Evolutionary conservation across 1,139 yeast genomes (phyloP).

Genomic region (Blastobotrys aristatus): DNA sequence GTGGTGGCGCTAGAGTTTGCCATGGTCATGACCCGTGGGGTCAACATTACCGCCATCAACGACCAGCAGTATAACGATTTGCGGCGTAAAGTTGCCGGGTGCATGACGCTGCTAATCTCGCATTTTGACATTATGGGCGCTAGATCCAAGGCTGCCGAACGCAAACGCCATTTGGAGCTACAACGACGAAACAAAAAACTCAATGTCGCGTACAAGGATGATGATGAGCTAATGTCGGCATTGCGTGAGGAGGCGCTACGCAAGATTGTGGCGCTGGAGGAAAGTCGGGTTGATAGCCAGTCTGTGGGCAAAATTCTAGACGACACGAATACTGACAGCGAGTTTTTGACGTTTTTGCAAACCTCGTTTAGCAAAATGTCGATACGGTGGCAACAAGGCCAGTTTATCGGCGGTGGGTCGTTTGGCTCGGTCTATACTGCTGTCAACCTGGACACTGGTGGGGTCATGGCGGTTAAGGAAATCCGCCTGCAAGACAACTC

Average conservation of each 20-base stretch:
- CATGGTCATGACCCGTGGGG: conserved; percentile 90
- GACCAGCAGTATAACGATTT: conserved; percentile 71
- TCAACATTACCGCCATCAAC: conserved; percentile 73
- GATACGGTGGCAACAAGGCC: conserved; percentile 96
- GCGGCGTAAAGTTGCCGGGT: conserved; percentile 83
- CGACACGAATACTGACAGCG: conserved; percentile 80
- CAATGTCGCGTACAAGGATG: conserved; percentile 43
- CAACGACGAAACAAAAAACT: conserved; percentile 41
- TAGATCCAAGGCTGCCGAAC: conserved; percentile 78
- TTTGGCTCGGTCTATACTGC: conserved; percentile 95
- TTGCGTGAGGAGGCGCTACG: conserved; percentile 56
- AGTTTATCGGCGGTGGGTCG: conserved; percentile 90
- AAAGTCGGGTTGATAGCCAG: conserved; percentile 47
- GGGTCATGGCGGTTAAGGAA: conserved; percentile 95
- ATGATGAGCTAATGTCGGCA: conserved; percentile 51
- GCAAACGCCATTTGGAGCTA: conserved; percentile 46
- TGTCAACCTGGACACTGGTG: conserved; percentile 89
- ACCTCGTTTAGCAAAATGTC: conserved; percentile 88
- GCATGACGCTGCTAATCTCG: conserved; percentile 88
- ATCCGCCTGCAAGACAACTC: conserved; percentile 87
- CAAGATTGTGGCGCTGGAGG: conserved; percentile 57
- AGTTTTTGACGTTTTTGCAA: conserved; percentile 78
- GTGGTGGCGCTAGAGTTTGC: conserved; percentile 94
- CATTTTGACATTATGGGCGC: conserved; percentile 99
- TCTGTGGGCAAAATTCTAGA: conserved; percentile 86